Evolutionary conservation across 78 protist genomes (phyloP).

Genomic region (Polysphondylium violaceum): DNA sequence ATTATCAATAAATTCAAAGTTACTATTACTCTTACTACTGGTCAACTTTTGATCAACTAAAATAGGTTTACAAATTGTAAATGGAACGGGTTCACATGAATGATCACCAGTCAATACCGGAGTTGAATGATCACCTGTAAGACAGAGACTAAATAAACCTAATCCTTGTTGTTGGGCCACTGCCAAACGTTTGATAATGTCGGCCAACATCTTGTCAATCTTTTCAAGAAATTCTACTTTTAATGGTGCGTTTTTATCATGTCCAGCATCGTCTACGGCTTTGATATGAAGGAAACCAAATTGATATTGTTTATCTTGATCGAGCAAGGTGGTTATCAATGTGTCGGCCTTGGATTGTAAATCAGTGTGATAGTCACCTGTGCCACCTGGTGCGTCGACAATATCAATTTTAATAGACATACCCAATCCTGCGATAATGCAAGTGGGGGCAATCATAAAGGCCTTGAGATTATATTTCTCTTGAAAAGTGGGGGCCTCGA

Average conservation of each 20-base stretch:
- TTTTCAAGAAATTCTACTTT: constrained; percentile 62
- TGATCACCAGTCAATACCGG: constrained; percentile 89
- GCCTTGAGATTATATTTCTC: constrained; percentile 58
- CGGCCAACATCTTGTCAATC: constrained; percentile 61
- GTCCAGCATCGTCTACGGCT: constrained; percentile 92
- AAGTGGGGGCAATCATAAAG: constrained; percentile 94
- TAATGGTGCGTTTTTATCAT: constrained; percentile 79
- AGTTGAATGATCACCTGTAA: constrained; percentile 94
- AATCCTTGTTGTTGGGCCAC: background rate
- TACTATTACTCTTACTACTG: background rate
- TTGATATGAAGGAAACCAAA: constrained; percentile 92
- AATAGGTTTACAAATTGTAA: constrained; percentile 51
- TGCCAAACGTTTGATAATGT: constrained; percentile 10
- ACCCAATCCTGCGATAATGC: constrained; percentile 92
- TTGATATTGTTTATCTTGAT: constrained; percentile 38
- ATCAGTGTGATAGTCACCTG: constrained; percentile 93
- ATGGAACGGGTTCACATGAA: constrained; percentile 88
- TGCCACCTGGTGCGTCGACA: constrained; percentile 80
- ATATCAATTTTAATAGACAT: constrained; percentile 81
- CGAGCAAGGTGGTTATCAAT: constrained; percentile 5
- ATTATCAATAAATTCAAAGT: constrained; percentile 8
- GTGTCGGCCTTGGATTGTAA: constrained; percentile 81
- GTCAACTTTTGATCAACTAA: background rate
- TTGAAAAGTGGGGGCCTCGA: constrained; percentile 81
- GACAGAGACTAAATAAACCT: constrained; percentile 48